Base-by-base conservation (phyloP, 1,284 basidiomycete species). In the Ganoderma lingzhi region DNA sequence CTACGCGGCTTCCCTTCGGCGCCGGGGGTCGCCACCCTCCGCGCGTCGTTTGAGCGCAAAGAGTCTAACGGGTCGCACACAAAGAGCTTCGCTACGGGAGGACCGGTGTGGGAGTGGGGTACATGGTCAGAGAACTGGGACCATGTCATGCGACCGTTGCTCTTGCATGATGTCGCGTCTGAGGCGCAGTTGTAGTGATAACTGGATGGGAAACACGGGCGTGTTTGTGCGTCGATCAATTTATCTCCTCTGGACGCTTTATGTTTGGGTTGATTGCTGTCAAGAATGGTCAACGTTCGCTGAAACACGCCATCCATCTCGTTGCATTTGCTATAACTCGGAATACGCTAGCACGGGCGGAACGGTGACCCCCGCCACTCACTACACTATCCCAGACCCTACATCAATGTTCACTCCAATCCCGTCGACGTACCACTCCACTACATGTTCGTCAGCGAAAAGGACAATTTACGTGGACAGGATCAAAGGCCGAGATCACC, bases 41-140 rank as follows among this genome's bases (percentile, higher is more conserved):
- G 86, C 28, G 77, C 80, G 2, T 86, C 85, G 3, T 80, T 90
- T 42, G 62, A 64, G 37, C 74, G 63, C 35, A 66, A 68, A 28
- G 62, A 65, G 15, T 69, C 71, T 15, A 41, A 59, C 30, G 65
- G 63, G 39, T 28, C 59, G 39, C 23, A 15, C 23, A 9, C 37
- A 3, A 61, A 41, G n/a, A 28, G 23, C n/a, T 6, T 39, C 14
- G 14, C 37, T 48, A 53, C 58, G 55, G 63, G 12, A 68, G 32
- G 77, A 78, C 28, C 30, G 19, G 78, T 74, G 32, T 87, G 85
- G 86, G 82, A 85, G 67, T 94, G 93, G 94, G 81, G 84, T 32
- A 89, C 88, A 0, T 97, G 96, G 96, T 87, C 91, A 65, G 89
- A 95, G 66, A 96, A 96, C 75, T 97, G 96, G 96, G 85, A 88